Evolutionary conservation across 257 asterid genomes (phyloP).

Genomic region (Lycium ferocissimum): DNA sequence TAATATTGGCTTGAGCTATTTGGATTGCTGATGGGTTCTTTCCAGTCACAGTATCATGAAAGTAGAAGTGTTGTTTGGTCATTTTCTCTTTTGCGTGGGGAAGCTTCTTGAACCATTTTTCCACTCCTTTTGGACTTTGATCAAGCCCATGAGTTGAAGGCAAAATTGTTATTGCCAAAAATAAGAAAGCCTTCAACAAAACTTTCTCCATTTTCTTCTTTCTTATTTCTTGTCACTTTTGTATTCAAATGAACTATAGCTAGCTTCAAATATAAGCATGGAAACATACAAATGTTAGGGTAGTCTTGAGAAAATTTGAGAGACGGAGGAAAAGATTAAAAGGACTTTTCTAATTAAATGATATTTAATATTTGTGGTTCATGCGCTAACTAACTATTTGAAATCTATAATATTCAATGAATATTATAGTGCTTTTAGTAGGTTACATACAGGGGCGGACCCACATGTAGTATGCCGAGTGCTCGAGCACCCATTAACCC

Average conservation of each 20-base stretch:
- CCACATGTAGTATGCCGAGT: too few species aligned
- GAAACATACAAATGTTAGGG: neutral
- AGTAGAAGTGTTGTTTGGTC: slow-evolving; percentile 29
- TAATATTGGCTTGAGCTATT: slow-evolving; percentile 24
- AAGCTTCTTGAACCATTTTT: slow-evolving; percentile 22
- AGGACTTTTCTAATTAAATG: neutral
- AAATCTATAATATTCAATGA: neutral
- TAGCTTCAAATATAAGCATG: neutral
- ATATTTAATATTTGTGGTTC: neutral
- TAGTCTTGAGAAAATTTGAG: neutral
- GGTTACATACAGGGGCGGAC: neutral
- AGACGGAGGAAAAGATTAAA: neutral
- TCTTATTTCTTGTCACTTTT: neutral
- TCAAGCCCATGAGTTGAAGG: neutral
- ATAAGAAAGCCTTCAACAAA: neutral
- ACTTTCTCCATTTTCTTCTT: neutral
- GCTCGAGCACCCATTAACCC: too few species aligned
- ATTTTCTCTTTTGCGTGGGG: neutral
- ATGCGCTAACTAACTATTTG: slow-evolving; percentile 7
- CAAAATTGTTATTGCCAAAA: neutral
- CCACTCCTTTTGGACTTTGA: slow-evolving; percentile 30
- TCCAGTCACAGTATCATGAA: slow-evolving; percentile 2
- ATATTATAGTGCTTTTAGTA: neutral
- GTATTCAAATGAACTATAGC: neutral
- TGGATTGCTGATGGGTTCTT: slow-evolving; percentile 20